Evolutionary conservation across 148 eudicot species (phyloP).

Genomic region (Rhododendron griersonianum): DNA sequence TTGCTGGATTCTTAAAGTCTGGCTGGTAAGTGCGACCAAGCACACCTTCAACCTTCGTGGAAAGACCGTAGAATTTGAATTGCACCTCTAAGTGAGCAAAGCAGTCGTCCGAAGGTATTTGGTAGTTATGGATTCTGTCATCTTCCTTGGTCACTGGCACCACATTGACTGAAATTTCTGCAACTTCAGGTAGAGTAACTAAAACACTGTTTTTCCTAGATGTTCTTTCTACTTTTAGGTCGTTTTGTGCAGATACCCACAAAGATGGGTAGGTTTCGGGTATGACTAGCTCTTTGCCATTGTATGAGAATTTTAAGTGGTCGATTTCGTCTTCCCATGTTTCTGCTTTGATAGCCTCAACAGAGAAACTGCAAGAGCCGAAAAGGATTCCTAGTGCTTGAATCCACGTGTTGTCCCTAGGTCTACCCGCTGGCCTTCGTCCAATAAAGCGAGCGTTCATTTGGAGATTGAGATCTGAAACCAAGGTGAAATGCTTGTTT

Average conservation of each 20-base stretch:
- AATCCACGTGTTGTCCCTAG: constrained; percentile 24
- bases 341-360: constrained; percentile 24
- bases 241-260: constrained; percentile 22
- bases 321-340: constrained; percentile 26
- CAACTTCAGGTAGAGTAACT: constrained; percentile 12
- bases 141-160: constrained; percentile 28
- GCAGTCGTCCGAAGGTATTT: constrained; percentile 52
- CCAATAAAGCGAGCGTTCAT: constrained; percentile 26
- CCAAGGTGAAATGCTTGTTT: constrained; percentile 18
- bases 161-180: constrained; percentile 21
- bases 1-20: constrained; percentile 56
- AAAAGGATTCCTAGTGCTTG: constrained; percentile 22
- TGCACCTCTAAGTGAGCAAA: constrained; percentile 66
- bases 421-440: constrained; percentile 11
- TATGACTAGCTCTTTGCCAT: constrained; percentile 7
- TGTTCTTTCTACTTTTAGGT: constrained; percentile 23
- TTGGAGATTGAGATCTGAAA: constrained; percentile 20
- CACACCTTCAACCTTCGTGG: constrained; percentile 50
- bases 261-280: constrained; percentile 19
- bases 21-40: constrained; percentile 66
- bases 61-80: constrained; percentile 45
- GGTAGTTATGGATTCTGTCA: constrained; percentile 23
- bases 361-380: constrained; percentile 20
- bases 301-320: constrained; percentile 24
- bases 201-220: constrained; percentile 20